Evolutionary conservation across 345 rosid species (phyloP), one percentile per base, ranked within the genome.

Genomic region (Fremontodendron californicum): DNA sequence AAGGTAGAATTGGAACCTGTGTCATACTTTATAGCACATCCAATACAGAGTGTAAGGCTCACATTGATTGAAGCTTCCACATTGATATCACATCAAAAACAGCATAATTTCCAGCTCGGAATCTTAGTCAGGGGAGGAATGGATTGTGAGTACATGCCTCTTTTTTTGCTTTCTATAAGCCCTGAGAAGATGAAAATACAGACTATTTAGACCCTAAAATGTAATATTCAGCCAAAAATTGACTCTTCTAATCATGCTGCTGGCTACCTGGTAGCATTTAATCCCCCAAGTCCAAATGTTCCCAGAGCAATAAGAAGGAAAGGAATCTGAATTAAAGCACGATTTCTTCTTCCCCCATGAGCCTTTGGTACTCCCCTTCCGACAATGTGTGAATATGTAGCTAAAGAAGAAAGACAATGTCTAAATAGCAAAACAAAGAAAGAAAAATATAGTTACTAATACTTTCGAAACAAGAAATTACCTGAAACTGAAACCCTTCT

Each of bases 161-260:
- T 78, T 86, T n/a, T 91, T 91, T 78, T 92, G 92, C 90, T 78
- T 84, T 82, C 77, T 89, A 82, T 89, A 93, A 25, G 95, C 94
- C 93, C 97, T 90, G 91, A 60, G 60, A 61, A 75, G 49, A 81
- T 79, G 79, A 78, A 65, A 35, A 76, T 1, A 57, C 16, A 8
- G 21, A 27, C 43, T 25, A 33, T 43, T 21, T 42, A 69, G 73
- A 35, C 33, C 48, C 49, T 33, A 6, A 27, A 1, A 65, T 6
- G 69, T 37, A 64, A 45, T 6, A 48, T 27, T 46, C 35, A 31
- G 54, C 42, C 11, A 61, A 8, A 63, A 42, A 45, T 1, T 11
- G 40, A 64, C 12, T 0, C 37, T 48, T 27, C 9, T 58, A 21
- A 25, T 49, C 43, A 68, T 55, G 39, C 2, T 63, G 71, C 37